Evolutionary conservation across 148 eudicot species (phyloP).

Genomic region (Amaranthus cruentus): DNA sequence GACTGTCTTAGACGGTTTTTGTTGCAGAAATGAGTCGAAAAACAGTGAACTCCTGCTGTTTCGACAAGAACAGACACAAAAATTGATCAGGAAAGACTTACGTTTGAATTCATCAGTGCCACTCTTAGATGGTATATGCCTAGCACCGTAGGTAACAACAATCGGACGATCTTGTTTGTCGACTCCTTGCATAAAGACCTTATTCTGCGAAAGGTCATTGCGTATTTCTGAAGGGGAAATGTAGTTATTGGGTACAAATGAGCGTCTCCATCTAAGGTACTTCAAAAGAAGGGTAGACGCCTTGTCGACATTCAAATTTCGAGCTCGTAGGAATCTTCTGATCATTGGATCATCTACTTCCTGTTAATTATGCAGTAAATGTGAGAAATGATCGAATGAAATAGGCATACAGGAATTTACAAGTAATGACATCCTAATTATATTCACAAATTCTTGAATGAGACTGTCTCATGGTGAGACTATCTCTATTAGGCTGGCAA

Average conservation of each 20-base stretch:
- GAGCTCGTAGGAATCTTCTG: slow-evolving; percentile 63
- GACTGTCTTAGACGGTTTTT: slow-evolving; percentile 29
- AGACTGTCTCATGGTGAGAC: too few species aligned
- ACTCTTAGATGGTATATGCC: slow-evolving; percentile 34
- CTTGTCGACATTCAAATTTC: slow-evolving; percentile 56
- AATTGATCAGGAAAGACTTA: slow-evolving; percentile 16
- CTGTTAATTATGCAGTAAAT: slow-evolving; percentile 16
- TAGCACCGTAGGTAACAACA: slow-evolving; percentile 40
- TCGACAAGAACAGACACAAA: too few species aligned
- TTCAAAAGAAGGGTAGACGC: slow-evolving; percentile 45
- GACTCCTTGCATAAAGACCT: slow-evolving; percentile 56
- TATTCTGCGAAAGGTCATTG: slow-evolving; percentile 43
- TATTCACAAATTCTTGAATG: too few species aligned
- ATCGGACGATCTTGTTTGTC: slow-evolving; percentile 57
- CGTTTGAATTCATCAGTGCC: slow-evolving; percentile 57
- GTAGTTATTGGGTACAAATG: slow-evolving; percentile 50
- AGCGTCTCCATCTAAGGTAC: slow-evolving; percentile 54
- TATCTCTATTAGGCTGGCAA: too few species aligned
- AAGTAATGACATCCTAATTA: too few species aligned
- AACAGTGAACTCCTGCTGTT: too few species aligned
- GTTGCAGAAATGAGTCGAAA: slow-evolving; percentile 7
- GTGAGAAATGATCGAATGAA: too few species aligned
- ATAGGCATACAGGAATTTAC: too few species aligned
- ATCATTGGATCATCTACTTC: slow-evolving; percentile 52
- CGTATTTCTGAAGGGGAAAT: slow-evolving; percentile 51